Percentiles rank a stretch among this genome's conserved stretches.
phyloP scores from a whole-genome alignment of 371 early-diverging fungal genomes.

The Mucor racemosus region DNA sequence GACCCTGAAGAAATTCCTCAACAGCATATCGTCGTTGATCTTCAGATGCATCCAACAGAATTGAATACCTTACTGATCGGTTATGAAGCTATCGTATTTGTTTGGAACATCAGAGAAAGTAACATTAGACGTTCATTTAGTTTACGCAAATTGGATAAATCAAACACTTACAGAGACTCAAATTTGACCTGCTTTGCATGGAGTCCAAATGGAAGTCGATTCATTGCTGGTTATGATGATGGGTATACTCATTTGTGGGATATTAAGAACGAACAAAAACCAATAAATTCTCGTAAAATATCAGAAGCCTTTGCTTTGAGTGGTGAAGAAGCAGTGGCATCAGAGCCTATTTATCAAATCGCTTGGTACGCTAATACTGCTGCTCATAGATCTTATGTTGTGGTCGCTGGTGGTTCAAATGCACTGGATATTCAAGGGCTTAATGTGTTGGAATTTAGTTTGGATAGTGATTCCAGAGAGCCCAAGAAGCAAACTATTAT shows the following conservation, averaged over 20 bases:
- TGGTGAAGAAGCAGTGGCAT: background rate
- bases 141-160: constrained; percentile 20
- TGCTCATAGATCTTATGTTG: constrained; percentile 44
- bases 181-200: constrained; percentile 51
- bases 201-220: constrained; percentile 57
- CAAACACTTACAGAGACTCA: constrained; percentile 32
- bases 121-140: constrained; percentile 37
- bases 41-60: constrained; percentile 61
- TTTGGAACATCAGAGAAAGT: constrained; percentile 59
- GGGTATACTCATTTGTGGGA: constrained; percentile 62
- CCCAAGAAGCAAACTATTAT: constrained; percentile 54
- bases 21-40: constrained; percentile 43
- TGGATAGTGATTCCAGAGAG: constrained; percentile 43
- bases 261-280: constrained; percentile 40
- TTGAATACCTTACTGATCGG: constrained; percentile 57
- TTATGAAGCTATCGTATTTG: constrained; percentile 48
- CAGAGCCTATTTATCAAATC: constrained; percentile 58
- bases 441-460: constrained; percentile 52
- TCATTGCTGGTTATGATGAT: constrained; percentile 63
- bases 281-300: constrained; percentile 48
- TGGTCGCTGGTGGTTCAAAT: constrained; percentile 51
- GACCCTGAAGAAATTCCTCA: background rate
- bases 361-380: constrained; percentile 52
- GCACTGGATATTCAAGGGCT: constrained; percentile 43
- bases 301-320: constrained; percentile 38